Evolutionary conservation across 2,329 filamentous ascomycete genomes (phyloP), one percentile per base, ranked within the genome.

Genomic region (Trichophyton schoenleinii): DNA sequence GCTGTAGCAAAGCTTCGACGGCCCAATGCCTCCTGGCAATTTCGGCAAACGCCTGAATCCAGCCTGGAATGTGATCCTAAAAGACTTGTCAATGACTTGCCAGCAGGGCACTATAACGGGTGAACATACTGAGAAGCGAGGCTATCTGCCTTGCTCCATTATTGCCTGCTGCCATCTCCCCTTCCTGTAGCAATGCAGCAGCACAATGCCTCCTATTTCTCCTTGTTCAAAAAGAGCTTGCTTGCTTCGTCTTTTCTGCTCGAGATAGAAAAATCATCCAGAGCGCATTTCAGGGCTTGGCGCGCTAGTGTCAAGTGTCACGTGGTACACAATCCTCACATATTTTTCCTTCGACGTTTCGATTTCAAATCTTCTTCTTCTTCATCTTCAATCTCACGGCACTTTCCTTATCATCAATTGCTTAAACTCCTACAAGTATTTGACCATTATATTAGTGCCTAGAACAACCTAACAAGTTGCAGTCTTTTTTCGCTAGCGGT

Each of bases 401-500:
- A 87, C 83, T 78, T 83, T 87, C 90, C 91, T 96, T 96, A 96
- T 96, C 91, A 83, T 91, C 89, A 91, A 85, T 83, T 86, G 80
- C 82, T 80, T 80, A 80, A 70, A 44, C 75, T 77, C 79, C 84
- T 82, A 87, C 81, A 83, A 85, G 82, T 85, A 87, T 83, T 83
- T 89, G 90, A 91, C 85, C 91, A 96, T 96, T 94, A 82, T 58
- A 59, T 84, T 77, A 79, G 85, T 94, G 91, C 89, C 89, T 74
- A 96, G 88, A 96, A 73, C 74, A 79, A 88, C 77, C 64, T 9
- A 13, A 18, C 9, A 22, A 55, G 52, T 55, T 55, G 86, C 87
- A 89, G 87, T 87, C 87, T 88, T 89, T 91, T 91, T 95, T 91
- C 91, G 91, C 91, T 96, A 96, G 88, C 91, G 84, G 88, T 87